Evolutionary conservation across 1,284 basidiomycete genomes (phyloP), one percentile per base, ranked within the genome.

Genomic region (Psilocybe mexicana): DNA sequence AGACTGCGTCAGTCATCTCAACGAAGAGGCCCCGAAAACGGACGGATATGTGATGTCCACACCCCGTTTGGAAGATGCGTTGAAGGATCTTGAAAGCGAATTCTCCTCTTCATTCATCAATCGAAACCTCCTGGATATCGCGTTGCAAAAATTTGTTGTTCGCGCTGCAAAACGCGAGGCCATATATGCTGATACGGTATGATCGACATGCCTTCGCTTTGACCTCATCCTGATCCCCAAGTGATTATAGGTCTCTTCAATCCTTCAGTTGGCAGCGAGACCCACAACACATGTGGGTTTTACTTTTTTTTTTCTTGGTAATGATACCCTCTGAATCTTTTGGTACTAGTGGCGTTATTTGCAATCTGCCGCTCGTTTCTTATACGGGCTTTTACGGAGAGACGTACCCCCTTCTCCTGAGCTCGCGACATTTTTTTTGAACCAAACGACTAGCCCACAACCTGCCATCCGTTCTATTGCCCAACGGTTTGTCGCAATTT

Each of bases 281-380:
- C 79, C 88, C 6, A 77, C 80, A 25, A 93, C 90, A 46, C 93
- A 92, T 72, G 89, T 90, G 72, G 59, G 85, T 71, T 11, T 64
- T 56, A 48, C 18, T 18, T 18, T 18, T 18, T 18, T 18, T 66
- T 57, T 54, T 48, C n/a, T 18, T 12, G 11, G 43, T 54, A 50
- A 42, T 25, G 42, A 30, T n/a, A 45, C 8, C 18, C n/a, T 33
- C 12, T 33, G 52, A 51, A 53, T 54, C 44, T 57, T 44, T 35
- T 47, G 55, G 61, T 54, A 55, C 56, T 72, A 98, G 86, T 98
- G 96, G 96, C 82, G 93, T 71, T 98, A 97, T 74, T 79, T 87
- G 0, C 86, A 94, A 74, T 89, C 88, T 60, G 88, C 93, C 1
- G 77, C 84, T 23, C 85, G 87, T 43, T 90, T 94, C 70, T 73